A percentile compares a stretch with the other conserved stretches of the same genome.
Evolutionary conservation across 2,329 filamentous ascomycete species (phyloP).

Genomic region (Balansia obtecta): DNA sequence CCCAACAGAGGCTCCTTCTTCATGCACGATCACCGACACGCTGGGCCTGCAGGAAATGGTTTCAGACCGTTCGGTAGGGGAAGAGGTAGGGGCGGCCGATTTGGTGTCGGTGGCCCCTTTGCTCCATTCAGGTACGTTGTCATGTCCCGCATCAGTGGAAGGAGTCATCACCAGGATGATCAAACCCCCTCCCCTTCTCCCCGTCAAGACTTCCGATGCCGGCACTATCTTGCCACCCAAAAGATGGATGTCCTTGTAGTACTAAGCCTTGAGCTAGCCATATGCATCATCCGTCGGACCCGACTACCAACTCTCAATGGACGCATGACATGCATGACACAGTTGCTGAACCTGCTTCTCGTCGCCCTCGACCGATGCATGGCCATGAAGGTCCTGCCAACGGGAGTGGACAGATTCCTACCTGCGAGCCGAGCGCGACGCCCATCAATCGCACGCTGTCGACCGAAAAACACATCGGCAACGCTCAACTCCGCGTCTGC

Average conservation of each 20-base stretch:
- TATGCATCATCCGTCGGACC: constrained; percentile 38
- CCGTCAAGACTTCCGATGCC: not conserved
- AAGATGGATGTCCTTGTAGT: constrained; percentile 9
- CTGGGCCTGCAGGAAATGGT: constrained; percentile 64
- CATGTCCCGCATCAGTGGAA: not conserved
- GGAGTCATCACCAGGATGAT: not conserved
- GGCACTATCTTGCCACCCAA: too few species aligned
- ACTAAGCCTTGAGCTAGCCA: constrained; percentile 20
- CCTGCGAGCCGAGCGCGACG: constrained; percentile 43
- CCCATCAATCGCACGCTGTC: constrained; percentile 70
- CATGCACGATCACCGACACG: constrained; percentile 84
- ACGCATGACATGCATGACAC: constrained; percentile 88
- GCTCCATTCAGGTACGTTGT: constrained; percentile 50
- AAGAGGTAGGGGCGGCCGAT: constrained; percentile 48
- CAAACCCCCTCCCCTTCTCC: not conserved
- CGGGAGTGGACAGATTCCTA: constrained; percentile 41
- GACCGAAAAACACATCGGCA: constrained; percentile 71
- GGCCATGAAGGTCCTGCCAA: constrained; percentile 39
- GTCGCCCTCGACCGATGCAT: constrained; percentile 30
- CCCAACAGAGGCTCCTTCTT: constrained; percentile 93
- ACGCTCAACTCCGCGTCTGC: constrained; percentile 71
- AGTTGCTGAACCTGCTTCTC: constrained; percentile 34
- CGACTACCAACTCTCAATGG: constrained; percentile 66
- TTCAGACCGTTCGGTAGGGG: constrained; percentile 61
- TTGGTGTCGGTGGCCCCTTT: constrained; percentile 45